Percentiles rank a stretch among this genome's conserved stretches.
Evolutionary conservation across 345 rosid genomes (phyloP).

Genomic region (Eucalyptus sp.): DNA sequence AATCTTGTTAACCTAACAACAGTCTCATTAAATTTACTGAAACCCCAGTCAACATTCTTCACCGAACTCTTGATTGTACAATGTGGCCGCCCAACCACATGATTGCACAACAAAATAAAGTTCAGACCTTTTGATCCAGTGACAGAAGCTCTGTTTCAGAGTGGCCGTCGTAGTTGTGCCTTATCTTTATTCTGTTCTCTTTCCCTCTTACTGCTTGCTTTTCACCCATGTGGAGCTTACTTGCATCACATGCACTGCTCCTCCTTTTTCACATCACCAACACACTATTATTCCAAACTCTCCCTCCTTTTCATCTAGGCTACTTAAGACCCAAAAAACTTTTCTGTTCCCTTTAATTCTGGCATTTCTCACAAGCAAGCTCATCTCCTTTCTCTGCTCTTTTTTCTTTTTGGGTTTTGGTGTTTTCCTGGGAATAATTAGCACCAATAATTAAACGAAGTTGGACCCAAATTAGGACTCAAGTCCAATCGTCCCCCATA

Average conservation of each 20-base stretch:
- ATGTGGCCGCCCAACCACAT: neutral
- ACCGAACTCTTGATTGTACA: neutral
- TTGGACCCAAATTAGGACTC: neutral
- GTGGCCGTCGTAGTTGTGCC: neutral
- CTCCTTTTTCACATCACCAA: neutral
- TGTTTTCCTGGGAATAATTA: neutral
- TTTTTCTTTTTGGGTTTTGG: neutral
- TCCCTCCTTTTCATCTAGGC: neutral
- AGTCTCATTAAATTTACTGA: neutral
- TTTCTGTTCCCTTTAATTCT: neutral
- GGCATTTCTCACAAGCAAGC: neutral
- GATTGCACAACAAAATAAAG: neutral
- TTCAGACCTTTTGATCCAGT: neutral
- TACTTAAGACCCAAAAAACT: neutral
- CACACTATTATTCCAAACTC: neutral
- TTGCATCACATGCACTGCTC: neutral
- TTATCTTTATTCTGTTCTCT: neutral
- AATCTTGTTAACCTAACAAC: neutral
- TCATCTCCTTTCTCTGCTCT: neutral
- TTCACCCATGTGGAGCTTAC: neutral
- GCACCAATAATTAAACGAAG: neutral
- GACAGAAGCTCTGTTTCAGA: neutral
- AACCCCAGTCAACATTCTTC: neutral
- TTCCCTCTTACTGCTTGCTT: neutral
- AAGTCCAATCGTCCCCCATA: neutral